Conservation (phyloP, 2,329 filamentous ascomycete species). For the Fusarium pseudoanthophilum region DNA sequence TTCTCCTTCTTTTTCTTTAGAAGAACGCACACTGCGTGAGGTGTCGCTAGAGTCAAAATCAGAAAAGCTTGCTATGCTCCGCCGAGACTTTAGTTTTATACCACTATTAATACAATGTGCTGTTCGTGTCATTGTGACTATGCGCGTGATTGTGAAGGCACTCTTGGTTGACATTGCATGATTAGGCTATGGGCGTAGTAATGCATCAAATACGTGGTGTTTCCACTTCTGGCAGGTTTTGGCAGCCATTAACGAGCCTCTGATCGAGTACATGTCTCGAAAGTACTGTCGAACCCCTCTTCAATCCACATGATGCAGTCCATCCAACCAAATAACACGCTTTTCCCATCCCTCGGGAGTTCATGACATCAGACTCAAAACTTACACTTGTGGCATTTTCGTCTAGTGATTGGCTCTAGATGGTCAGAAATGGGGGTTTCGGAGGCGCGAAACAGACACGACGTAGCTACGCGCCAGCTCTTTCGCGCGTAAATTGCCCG, state of each 20-base stretch:
- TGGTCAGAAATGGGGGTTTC: constrained; percentile 17
- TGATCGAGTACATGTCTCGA: constrained; percentile 15
- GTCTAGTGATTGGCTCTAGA: constrained; percentile 35
- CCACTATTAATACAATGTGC: constrained; percentile 33
- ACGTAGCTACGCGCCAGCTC: constrained; percentile 23
- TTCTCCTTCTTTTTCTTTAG: constrained; percentile 30
- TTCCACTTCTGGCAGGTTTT: not conserved
- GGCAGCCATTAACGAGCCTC: not conserved
- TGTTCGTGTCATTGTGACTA: constrained; percentile 13
- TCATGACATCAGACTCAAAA: constrained; percentile 34
- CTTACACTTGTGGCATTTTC: not conserved
- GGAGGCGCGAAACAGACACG: constrained; percentile 39
- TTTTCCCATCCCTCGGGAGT: constrained; percentile 20
- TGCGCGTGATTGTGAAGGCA: not conserved
- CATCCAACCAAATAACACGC: constrained; percentile 40
- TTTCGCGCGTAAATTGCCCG: constrained; percentile 45
- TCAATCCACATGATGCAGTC: constrained; percentile 9
- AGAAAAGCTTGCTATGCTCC: constrained; percentile 39
- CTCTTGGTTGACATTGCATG: not conserved
- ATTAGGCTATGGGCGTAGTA: not conserved
- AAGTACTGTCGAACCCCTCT: constrained; percentile 22
- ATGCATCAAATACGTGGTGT: not conserved
- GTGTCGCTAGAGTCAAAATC: constrained; percentile 34
- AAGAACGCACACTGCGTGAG: constrained; percentile 21
- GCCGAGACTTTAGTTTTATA: constrained; percentile 39